A percentile compares a stretch with the other conserved stretches of the same genome.
These are phyloP conservation scores for Stagonosporopsis cucurbitacearum DNA, from an alignment of 2,329 filamentous ascomycete genomes.

Conservation along the genomic window DNA sequence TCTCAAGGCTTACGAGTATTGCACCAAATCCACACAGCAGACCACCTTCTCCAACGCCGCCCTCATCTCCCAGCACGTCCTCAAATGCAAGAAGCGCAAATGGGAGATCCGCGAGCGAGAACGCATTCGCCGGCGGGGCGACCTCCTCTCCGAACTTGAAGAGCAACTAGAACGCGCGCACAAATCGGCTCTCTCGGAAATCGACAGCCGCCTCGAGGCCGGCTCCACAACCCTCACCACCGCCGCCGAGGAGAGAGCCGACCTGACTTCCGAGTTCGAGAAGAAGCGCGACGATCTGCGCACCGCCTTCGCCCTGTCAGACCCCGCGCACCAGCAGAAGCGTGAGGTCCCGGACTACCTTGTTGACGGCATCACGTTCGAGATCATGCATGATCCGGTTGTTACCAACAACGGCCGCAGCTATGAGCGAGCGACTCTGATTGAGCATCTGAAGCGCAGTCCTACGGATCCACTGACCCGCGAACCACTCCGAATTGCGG, in stretches of 20 bases:
- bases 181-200: slow-evolving; percentile 46
- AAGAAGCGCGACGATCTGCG: slow-evolving; percentile 54
- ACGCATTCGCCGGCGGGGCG: slow-evolving; percentile 62
- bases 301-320: slow-evolving; percentile 55
- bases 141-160: slow-evolving; percentile 67
- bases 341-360: slow-evolving; percentile 75
- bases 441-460: slow-evolving; percentile 81
- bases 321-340: slow-evolving; percentile 52
- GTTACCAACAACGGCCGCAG: slow-evolving; percentile 83
- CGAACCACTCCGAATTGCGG: slow-evolving; percentile 70
- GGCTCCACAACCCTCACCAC: slow-evolving; percentile 53
- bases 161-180: slow-evolving; percentile 45
- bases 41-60: slow-evolving; percentile 67
- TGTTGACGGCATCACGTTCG: slow-evolving; percentile 77
- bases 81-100: slow-evolving; percentile 81
- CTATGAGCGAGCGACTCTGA: slow-evolving; percentile 84
- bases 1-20: slow-evolving; percentile 74
- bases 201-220: slow-evolving; percentile 46
- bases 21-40: slow-evolving; percentile 61
- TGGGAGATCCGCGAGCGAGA: slow-evolving; percentile 78
- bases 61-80: slow-evolving; percentile 74
- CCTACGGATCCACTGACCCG: slow-evolving; percentile 84
- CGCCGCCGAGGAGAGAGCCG: slow-evolving; percentile 55
- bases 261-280: slow-evolving; percentile 51
- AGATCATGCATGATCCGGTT: slow-evolving; percentile 74